Base-by-base conservation (phyloP, 2,329 filamentous ascomycete genomes). In the Claviceps capensis region DNA sequence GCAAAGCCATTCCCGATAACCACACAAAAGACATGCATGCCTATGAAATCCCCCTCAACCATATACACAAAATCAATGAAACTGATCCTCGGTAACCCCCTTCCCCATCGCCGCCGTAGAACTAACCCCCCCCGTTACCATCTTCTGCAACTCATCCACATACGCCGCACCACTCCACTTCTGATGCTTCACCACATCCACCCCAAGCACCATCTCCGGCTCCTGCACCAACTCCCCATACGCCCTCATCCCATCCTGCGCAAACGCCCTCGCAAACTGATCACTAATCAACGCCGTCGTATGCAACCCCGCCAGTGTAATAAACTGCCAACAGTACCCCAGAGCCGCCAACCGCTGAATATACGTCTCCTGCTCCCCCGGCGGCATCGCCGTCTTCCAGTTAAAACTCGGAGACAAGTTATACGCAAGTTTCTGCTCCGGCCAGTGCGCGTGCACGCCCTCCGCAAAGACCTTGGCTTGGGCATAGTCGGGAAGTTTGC, bases 271-370 rank as follows among this genome's bases (percentile, higher is more conserved):
- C 54, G 88, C 83, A 71, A 98, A 98, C 57, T 84, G 82, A 72
- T 97, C 82, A 63, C 84, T 85, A 72, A 95, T 94, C 50, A 98
- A 81, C 40, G 91, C 93, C 4, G 88, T 96, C 56, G 88, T 95
- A 76, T 98, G 93, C 65, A 98, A 78, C 60, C 93, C 93, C 5
- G 91, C 93, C 47, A 98, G 81, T n/a, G 93, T 98, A 75, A 98
- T 98, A 77, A 98, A 98, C 71, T 98, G 93, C 93, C 93, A 98
- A 81, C 88, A 95, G 80, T 98, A 98, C 57, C 93, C 93, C 48
- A 98, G 80, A 56, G 74, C 64, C 55, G 83, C 89, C 42, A 98
- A 85, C 43, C 93, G 87, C 57, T 83, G 76, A 74, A 98, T 98
- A 74, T 97, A 98, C 19, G 93, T 98, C 74, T 95, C 88, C 73